These are phyloP conservation scores for Nymphaea colorata DNA, from an alignment of 164 flowering plant genomes.

Conservation along the genomic window DNA sequence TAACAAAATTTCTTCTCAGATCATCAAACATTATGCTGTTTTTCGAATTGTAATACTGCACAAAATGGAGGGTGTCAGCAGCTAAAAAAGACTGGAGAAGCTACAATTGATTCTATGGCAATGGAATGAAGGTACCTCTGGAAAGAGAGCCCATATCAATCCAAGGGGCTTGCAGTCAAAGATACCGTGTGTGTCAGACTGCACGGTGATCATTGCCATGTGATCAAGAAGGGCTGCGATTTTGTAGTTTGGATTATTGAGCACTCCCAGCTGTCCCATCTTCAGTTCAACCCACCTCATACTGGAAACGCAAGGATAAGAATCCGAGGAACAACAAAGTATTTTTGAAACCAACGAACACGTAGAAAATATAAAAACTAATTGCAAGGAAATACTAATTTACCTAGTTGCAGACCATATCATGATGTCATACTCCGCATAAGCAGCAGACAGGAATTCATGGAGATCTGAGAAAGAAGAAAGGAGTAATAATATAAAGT, in stretches of 20 bases:
- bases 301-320: conserved; percentile 27
- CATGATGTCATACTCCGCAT: conserved; percentile 94
- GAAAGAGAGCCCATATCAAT: conserved; percentile 84
- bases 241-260: conserved; percentile 81
- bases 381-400: conserved; percentile 6
- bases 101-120: neutral
- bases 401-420: conserved; percentile 99
- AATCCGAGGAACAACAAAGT: neutral
- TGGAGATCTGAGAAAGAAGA: conserved; percentile 62
- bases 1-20: conserved; percentile 81
- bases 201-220: conserved; percentile 90
- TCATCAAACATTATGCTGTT: conserved; percentile 98
- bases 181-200: conserved; percentile 70
- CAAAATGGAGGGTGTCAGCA: conserved; percentile 1
- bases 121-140: conserved; percentile 41
- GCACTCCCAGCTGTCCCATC: conserved; percentile 98
- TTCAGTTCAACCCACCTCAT: conserved; percentile 97
- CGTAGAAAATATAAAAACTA: neutral
- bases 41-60: conserved; percentile 70
- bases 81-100: neutral
- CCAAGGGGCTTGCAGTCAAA: conserved; percentile 98
- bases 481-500: neutral
- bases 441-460: conserved; percentile 85
- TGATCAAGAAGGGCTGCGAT: conserved; percentile 91
- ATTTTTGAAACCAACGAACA: no score